Conservation (phyloP, 371 early-diverging fungal genomes). For the Mortierella sp. region DNA sequence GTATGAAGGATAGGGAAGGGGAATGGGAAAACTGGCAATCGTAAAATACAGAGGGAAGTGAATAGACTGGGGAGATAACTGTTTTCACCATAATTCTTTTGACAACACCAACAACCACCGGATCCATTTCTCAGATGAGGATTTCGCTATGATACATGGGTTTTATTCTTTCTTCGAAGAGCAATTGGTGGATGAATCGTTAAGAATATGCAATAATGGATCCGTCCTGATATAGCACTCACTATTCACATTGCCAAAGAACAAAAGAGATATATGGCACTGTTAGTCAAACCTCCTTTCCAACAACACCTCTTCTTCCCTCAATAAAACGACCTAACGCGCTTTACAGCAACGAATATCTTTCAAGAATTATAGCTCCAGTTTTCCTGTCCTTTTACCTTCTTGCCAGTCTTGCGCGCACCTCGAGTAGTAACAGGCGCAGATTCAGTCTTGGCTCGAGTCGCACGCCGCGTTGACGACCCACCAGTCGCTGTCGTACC, state of each 20-base stretch:
- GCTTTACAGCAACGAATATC: background rate
- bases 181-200: background rate
- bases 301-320: too few relatives aligned
- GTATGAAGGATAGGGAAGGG: background rate
- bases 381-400: conserved; percentile 16
- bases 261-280: too few relatives aligned
- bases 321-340: too few relatives aligned
- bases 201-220: too few relatives aligned
- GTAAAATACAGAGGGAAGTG: background rate
- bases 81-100: background rate
- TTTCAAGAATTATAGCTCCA: background rate
- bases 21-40: background rate
- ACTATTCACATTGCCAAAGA: too few relatives aligned
- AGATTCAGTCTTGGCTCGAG: conserved; percentile 48
- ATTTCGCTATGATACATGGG: background rate
- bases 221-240: too few relatives aligned
- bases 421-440: conserved; percentile 36
- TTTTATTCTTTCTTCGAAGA: background rate
- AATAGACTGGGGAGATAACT: background rate
- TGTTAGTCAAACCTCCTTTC: too few relatives aligned
- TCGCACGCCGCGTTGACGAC: conserved; percentile 36
- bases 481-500: conserved; percentile 19
- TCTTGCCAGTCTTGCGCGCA: conserved; percentile 46
- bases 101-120: background rate
- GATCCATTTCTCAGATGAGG: background rate